Evolutionary conservation across 176 grass and related monocot species (phyloP).

Genomic region (Otatea glauca): DNA sequence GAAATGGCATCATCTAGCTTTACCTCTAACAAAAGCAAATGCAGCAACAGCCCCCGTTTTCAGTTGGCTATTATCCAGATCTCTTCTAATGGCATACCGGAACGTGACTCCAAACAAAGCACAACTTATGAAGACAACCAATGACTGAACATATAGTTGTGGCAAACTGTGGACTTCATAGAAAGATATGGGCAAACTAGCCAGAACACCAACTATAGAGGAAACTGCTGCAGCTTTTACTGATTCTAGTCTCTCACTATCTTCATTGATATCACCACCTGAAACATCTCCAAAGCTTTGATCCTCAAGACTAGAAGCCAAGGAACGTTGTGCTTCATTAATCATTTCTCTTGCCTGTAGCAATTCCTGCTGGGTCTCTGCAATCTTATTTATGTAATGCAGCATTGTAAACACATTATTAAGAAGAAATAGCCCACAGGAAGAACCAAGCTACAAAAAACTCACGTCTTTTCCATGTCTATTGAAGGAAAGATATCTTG

Average conservation of each 20-base stretch:
- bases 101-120: slow-evolving; percentile 85
- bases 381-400: slow-evolving; percentile 58
- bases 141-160: slow-evolving; percentile 62
- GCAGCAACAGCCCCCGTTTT: slow-evolving; percentile 70
- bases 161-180: slow-evolving; percentile 63
- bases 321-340: slow-evolving; percentile 68
- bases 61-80: slow-evolving; percentile 81
- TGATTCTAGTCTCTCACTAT: slow-evolving; percentile 79
- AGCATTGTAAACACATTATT: slow-evolving; percentile 34
- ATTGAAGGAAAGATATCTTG: slow-evolving; percentile 32
- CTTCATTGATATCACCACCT: slow-evolving; percentile 51
- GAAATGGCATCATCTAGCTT: slow-evolving; percentile 36
- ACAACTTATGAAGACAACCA: slow-evolving; percentile 64
- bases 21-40: slow-evolving; percentile 84
- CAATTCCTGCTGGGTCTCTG: slow-evolving; percentile 78
- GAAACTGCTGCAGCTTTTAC: slow-evolving; percentile 75
- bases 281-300: slow-evolving; percentile 39
- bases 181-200: slow-evolving; percentile 79
- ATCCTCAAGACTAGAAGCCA: slow-evolving; percentile 59
- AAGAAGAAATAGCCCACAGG: slow-evolving; percentile 20
- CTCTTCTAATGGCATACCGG: slow-evolving; percentile 80
- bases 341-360: slow-evolving; percentile 79
- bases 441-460: slow-evolving; percentile 34
- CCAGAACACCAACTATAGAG: slow-evolving; percentile 63
- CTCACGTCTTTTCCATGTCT: slow-evolving; percentile 1